phyloP scores from a whole-genome alignment of 139 green algal species.

The Chlorella sp. region DNA sequence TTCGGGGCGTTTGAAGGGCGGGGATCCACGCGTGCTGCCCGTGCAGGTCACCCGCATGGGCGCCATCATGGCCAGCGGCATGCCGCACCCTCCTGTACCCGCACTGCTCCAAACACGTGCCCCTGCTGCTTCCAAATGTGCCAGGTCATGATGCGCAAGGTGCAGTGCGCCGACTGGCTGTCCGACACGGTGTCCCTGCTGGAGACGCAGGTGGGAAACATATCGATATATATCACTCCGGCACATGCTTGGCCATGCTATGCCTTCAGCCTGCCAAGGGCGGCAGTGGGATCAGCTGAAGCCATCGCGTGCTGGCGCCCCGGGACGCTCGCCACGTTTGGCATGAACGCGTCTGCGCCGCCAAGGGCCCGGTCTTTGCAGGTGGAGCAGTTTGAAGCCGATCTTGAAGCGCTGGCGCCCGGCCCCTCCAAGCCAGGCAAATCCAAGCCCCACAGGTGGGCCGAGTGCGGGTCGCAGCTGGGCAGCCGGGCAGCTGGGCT shows the following conservation, averaged over 20 bases:
- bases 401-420: conserved; percentile 21
- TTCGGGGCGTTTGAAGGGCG: too few species aligned
- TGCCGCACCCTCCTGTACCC: too few species aligned
- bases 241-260: neutral
- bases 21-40: too few species aligned
- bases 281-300: neutral
- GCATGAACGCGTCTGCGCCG: too few species aligned
- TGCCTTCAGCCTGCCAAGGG: neutral
- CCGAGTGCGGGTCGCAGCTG: neutral
- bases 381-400: conserved; percentile 46
- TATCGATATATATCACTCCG: neutral
- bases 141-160: neutral
- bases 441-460: conserved; percentile 6
- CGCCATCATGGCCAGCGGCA: too few species aligned
- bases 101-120: too few species aligned
- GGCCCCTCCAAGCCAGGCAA: conserved; percentile 4
- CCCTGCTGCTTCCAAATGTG: too few species aligned
- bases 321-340: too few species aligned
- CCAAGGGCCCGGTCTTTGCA: neutral
- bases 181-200: conserved; percentile 14
- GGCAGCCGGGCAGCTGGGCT: neutral
- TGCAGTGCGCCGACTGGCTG: conserved; percentile 36
- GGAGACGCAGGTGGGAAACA: conserved; percentile 31
- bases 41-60: too few species aligned
- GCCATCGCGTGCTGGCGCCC: too few species aligned